phyloP scores from a whole-genome alignment of 1,139 yeast species.

The Taphrina populina region DNA sequence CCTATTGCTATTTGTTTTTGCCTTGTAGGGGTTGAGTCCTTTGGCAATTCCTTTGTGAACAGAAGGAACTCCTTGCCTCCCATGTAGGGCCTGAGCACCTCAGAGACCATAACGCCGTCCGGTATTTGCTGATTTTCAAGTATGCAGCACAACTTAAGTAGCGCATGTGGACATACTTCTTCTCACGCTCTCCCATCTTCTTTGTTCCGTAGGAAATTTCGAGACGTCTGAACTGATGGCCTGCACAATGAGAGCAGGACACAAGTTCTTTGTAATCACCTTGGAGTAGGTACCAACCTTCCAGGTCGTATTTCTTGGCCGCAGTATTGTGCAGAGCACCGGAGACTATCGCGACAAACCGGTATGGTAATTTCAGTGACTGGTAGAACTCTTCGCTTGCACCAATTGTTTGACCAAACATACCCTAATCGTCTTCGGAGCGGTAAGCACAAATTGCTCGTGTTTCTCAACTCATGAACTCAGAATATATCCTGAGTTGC shows the following conservation, averaged over 20 bases:
- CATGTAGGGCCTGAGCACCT: slow-evolving; percentile 88
- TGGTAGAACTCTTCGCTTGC: slow-evolving; percentile 90
- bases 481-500: slow-evolving; percentile 99
- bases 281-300: slow-evolving; percentile 99
- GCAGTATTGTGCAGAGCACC: slow-evolving; percentile 99
- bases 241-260: slow-evolving; percentile 98
- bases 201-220: slow-evolving; percentile 98
- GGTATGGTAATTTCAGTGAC: slow-evolving; percentile 87
- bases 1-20: slow-evolving; percentile 40
- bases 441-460: slow-evolving; percentile 92
- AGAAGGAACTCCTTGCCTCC: slow-evolving; percentile 99
- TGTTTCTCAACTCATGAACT: slow-evolving; percentile 98
- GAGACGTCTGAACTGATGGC: slow-evolving; percentile 96
- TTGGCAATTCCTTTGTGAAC: slow-evolving; percentile 84
- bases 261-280: slow-evolving; percentile 97
- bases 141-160: slow-evolving; percentile 93
- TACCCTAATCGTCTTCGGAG: slow-evolving; percentile 99
- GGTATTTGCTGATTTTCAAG: slow-evolving; percentile 97
- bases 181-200: slow-evolving; percentile 90
- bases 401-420: slow-evolving; percentile 91
- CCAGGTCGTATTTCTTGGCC: slow-evolving; percentile 96
- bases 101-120: slow-evolving; percentile 76
- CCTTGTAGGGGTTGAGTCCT: slow-evolving; percentile 53
- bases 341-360: slow-evolving; percentile 96
- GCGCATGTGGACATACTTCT: slow-evolving; percentile 97